Evolutionary conservation across 192 early-diverging fungal genomes (phyloP), one percentile per base, ranked within the genome.

Genomic region (Allomyces macrogynus): DNA sequence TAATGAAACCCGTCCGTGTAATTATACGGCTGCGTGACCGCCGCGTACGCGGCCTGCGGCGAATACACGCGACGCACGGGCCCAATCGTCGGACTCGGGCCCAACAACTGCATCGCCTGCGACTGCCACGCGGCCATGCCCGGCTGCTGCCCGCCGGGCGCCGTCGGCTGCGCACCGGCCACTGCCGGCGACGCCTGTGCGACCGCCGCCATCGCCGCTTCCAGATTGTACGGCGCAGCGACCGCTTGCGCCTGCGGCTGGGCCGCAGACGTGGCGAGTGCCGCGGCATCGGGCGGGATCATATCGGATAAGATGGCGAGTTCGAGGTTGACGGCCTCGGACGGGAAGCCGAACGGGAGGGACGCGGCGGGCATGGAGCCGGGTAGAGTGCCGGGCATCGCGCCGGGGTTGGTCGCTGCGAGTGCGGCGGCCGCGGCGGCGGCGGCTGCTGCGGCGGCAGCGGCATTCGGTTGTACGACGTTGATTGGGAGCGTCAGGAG

Each of bases 1-100:
- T 86, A 92, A 71, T 94, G 93, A 75, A 90, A 97, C 8, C 93
- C 93, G 70, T 89, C 89, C 14, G 85, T 83, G 79, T 97, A 93
- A 67, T 90, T 86, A 74, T 91, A 90, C 18, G 93, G 91, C 67
- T 85, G 79, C 32, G 77, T 76, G 16, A 93, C 89, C 62, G 77
- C 77, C 26, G 80, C 78, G 74, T 96, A 96, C 16, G 91, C 89
- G 67, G 82, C 84, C 62, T 80, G 73, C 8, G 83, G 76, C 16
- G 79, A 77, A 43, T 77, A 73, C 70, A 73, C 61, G 74, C 78
- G n/a, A 69, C 73, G 57, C 61, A 42, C 18, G 7, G 18, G 62
- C 49, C 57, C 23, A 61, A 43, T 7, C 42, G 22, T 32, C 24
- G 65, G 65, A 23, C n/a, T 40, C 26, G 54, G 57, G 22, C 26